phyloP scores from a whole-genome alignment of 2,329 filamentous ascomycete species.

The Westerdykella aurantiaca region DNA sequence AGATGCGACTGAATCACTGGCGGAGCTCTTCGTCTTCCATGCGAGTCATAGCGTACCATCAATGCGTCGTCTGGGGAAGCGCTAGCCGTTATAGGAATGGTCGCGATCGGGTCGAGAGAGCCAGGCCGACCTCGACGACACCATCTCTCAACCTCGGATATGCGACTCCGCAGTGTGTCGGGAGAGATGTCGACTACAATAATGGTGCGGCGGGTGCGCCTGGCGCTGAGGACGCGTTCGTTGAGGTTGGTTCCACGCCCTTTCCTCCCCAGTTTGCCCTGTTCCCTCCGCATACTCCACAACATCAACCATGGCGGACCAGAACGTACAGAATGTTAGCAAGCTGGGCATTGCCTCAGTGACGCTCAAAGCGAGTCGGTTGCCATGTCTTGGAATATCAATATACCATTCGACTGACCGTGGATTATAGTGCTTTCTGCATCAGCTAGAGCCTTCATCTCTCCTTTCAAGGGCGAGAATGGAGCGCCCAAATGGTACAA shows the following conservation, averaged over 20 bases:
- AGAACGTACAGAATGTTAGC: constrained; percentile 20
- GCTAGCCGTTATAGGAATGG: too few species aligned
- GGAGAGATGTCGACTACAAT: too few species aligned
- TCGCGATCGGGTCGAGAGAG: too few species aligned
- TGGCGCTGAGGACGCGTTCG: too few species aligned
- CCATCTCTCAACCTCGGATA: too few species aligned
- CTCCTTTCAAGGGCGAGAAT: constrained; percentile 34
- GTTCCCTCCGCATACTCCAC: neutral
- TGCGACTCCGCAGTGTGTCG: neutral
- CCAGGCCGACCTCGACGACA: too few species aligned
- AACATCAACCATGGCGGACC: constrained; percentile 18
- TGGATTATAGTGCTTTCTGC: constrained; percentile 24
- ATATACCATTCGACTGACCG: constrained; percentile 1
- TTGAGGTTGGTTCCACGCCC: neutral
- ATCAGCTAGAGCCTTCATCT: constrained; percentile 27
- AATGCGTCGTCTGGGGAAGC: too few species aligned
- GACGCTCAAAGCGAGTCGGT: constrained; percentile 26
- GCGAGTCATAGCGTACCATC: too few species aligned
- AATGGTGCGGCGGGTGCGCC: too few species aligned
- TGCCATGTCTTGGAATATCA: neutral
- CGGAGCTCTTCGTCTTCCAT: too few species aligned
- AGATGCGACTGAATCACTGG: too few species aligned
- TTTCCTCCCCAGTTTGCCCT: neutral
- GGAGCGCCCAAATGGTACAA: constrained; percentile 34
- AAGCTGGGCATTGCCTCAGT: constrained; percentile 31